Evolutionary conservation across 495 filamentous ascomycete species (phyloP).

Genomic region (Pseudomonodictys pantanalensis): DNA sequence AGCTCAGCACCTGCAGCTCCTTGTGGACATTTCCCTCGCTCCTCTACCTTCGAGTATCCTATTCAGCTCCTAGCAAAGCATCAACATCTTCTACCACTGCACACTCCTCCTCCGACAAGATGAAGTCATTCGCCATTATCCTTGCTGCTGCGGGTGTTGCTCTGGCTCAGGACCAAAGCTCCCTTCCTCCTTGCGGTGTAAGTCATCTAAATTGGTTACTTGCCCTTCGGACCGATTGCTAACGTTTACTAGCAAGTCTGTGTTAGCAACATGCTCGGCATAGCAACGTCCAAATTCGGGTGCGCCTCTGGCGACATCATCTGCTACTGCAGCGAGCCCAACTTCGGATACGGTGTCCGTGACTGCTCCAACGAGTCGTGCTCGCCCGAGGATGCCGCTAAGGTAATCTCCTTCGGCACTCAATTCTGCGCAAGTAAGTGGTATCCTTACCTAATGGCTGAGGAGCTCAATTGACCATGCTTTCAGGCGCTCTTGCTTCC

Average conservation of each 20-base stretch:
- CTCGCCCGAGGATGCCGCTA: slow-evolving; percentile 38
- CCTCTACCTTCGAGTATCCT: slow-evolving; percentile 7
- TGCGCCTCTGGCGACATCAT: slow-evolving; percentile 55
- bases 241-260: slow-evolving; percentile 58
- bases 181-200: slow-evolving; percentile 29
- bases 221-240: not conserved
- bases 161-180: slow-evolving; percentile 35
- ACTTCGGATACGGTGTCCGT: slow-evolving; percentile 73
- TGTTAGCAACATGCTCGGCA: slow-evolving; percentile 66
- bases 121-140: slow-evolving; percentile 43
- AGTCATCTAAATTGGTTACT: not conserved
- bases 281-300: slow-evolving; percentile 56
- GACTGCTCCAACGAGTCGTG: slow-evolving; percentile 75
- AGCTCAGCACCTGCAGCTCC: slow-evolving; percentile 1
- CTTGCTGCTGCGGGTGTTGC: slow-evolving; percentile 37
- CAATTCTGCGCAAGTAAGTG: slow-evolving; percentile 42
- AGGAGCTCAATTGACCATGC: slow-evolving; percentile 4
- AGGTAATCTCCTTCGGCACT: slow-evolving; percentile 43
- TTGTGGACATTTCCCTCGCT: not conserved
- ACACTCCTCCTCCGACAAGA: slow-evolving; percentile 23
- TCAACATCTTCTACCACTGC: slow-evolving; percentile 14
- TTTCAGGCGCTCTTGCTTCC: slow-evolving; percentile 4
- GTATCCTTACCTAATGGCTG: not conserved
- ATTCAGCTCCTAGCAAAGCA: slow-evolving; percentile 13
- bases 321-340: slow-evolving; percentile 67